Evolutionary conservation across 2,329 filamentous ascomycete genomes (phyloP).

Genomic region (Daldinia sp.): DNA sequence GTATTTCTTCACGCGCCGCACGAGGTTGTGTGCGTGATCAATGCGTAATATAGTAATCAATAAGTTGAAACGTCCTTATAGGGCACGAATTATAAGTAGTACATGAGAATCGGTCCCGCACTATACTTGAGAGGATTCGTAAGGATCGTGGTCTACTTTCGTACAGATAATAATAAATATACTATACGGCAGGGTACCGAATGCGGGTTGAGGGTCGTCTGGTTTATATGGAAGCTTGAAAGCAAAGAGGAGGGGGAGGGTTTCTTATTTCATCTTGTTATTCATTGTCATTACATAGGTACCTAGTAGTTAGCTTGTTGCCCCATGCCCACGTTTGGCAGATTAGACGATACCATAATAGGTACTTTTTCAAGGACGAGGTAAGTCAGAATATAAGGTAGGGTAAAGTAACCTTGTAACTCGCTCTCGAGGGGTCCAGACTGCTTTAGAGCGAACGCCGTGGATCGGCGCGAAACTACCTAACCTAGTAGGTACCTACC

Average conservation of each 20-base stretch:
- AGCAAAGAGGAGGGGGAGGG: constrained; percentile 32
- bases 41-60: constrained; percentile 22
- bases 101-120: constrained; percentile 30
- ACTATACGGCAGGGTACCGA: constrained; percentile 19
- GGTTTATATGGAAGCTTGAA: constrained; percentile 39
- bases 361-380: no score
- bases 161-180: constrained; percentile 34
- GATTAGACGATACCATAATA: no score
- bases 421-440: constrained; percentile 26
- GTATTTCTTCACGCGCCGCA: constrained; percentile 9
- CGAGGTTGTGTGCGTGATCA: constrained; percentile 24
- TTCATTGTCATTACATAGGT: constrained; percentile 12
- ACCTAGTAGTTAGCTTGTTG: no score
- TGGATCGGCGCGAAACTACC: constrained; percentile 27
- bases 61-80: constrained; percentile 12
- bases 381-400: no score
- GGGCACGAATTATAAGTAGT: constrained; percentile 19
- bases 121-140: constrained; percentile 15
- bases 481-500: not conserved
- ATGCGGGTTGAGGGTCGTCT: constrained; percentile 34
- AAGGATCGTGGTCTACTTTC: constrained; percentile 15
- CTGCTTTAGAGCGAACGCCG: constrained; percentile 26
- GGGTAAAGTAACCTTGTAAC: constrained; percentile 15
- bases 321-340: constrained; percentile 29
- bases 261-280: constrained; percentile 27